A percentile compares a stretch with the other conserved stretches of the same genome.
Conservation (phyloP, 2,329 filamentous ascomycete species). For the Orbilia javanica region DNA sequence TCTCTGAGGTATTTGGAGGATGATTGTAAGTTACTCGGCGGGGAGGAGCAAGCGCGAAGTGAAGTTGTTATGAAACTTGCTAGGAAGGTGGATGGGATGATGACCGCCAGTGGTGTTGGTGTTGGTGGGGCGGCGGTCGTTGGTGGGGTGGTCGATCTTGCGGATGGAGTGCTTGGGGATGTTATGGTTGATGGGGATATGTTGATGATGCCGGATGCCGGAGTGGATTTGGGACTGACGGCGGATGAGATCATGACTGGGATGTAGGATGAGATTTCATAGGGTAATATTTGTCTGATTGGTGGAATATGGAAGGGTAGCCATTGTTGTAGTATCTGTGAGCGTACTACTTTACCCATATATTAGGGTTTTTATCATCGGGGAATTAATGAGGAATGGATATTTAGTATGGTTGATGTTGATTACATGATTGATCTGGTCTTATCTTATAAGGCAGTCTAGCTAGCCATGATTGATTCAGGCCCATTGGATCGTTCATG, state of each 20-base stretch:
- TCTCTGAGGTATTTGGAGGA: conserved; percentile 55
- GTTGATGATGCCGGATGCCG: conserved; percentile 36
- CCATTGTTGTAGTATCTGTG: too few species aligned
- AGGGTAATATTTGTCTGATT: neutral
- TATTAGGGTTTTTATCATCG: too few species aligned
- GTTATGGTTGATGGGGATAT: conserved; percentile 57
- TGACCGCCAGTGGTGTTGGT: conserved; percentile 28
- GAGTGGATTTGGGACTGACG: conserved; percentile 37
- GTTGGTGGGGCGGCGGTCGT: conserved; percentile 8
- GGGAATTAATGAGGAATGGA: too few species aligned
- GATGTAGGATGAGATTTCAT: conserved; percentile 34
- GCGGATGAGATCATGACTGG: conserved; percentile 57
- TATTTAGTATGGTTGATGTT: too few species aligned
- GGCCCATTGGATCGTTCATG: too few species aligned
- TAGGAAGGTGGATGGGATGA: conserved; percentile 47
- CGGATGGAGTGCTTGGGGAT: conserved; percentile 49
- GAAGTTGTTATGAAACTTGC: conserved; percentile 54
- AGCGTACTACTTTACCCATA: too few species aligned
- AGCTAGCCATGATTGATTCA: too few species aligned
- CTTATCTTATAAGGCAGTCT: too few species aligned
- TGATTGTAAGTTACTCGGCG: conserved; percentile 44
- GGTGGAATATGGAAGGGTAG: too few species aligned
- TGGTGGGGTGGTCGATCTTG: conserved; percentile 41
- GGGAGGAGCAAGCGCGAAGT: conserved; percentile 40
- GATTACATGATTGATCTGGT: too few species aligned